phyloP scores from a whole-genome alignment of 2,329 filamentous ascomycete species.

The Colletotrichum graminicola region DNA sequence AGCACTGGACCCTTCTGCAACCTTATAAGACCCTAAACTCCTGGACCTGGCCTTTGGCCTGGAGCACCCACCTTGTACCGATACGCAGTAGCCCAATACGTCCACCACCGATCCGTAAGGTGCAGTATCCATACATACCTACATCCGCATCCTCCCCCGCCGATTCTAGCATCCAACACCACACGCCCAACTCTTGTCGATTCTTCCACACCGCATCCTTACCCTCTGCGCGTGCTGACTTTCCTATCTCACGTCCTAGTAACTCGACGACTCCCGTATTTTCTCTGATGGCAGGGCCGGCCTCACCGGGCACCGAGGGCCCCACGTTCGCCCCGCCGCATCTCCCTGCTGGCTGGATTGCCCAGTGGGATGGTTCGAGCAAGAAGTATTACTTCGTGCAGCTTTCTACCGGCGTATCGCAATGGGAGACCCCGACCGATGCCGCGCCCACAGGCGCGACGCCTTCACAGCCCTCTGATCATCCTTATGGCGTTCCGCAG shows the following conservation, averaged over 20 bases:
- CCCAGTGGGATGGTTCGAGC: slow-evolving; percentile 74
- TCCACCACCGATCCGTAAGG: slow-evolving; percentile 9
- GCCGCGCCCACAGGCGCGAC: slow-evolving; percentile 72
- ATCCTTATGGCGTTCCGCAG: slow-evolving; percentile 72
- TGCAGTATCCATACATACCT: slow-evolving; percentile 24
- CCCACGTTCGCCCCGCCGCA: slow-evolving; percentile 71
- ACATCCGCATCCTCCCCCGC: slow-evolving; percentile 22
- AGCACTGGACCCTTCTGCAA: slow-evolving; percentile 18
- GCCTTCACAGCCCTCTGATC: slow-evolving; percentile 66
- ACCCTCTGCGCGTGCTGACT: not conserved
- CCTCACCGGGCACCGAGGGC: slow-evolving; percentile 69
- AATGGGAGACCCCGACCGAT: slow-evolving; percentile 79
- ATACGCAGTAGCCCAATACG: slow-evolving; percentile 14
- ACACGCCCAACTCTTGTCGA: slow-evolving; percentile 21
- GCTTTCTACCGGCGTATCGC: slow-evolving; percentile 77
- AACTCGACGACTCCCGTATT: slow-evolving; percentile 10
- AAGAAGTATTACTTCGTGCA: slow-evolving; percentile 80
- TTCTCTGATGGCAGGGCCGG: slow-evolving; percentile 65
- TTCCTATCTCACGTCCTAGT: not conserved
- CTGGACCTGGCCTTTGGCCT: slow-evolving; percentile 8
- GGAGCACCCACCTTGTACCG: slow-evolving; percentile 13
- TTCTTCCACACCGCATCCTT: slow-evolving; percentile 8
- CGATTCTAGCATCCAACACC: slow-evolving; percentile 14
- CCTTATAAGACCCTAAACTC: slow-evolving; percentile 17
- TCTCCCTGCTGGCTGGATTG: slow-evolving; percentile 75